Evolutionary conservation across 176 grass and related monocot species (phyloP).

Genomic region (Carex kokanica): DNA sequence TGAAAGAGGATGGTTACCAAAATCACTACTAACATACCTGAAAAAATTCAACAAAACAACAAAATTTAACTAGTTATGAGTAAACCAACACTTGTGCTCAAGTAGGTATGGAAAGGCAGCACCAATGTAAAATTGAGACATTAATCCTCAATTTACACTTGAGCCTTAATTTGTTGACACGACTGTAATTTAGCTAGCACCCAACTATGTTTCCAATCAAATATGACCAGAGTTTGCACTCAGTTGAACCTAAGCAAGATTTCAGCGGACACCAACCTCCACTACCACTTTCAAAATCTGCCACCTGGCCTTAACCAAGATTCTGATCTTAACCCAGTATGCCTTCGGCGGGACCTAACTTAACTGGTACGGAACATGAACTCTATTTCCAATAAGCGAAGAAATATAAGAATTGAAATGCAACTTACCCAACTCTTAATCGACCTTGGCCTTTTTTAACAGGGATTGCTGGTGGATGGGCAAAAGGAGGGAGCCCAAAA

Average conservation of each 20-base stretch:
- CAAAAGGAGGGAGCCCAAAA: slow-evolving; percentile 58
- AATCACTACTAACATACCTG: slow-evolving; percentile 92
- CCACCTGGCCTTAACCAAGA: background rate
- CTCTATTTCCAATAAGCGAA: background rate
- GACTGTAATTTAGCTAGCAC: background rate
- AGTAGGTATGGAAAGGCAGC: background rate
- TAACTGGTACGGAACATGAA: background rate
- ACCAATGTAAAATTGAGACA: background rate
- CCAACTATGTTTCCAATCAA: background rate
- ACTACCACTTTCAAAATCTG: background rate
- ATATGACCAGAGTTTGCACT: background rate
- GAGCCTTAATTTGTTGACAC: slow-evolving; percentile 4
- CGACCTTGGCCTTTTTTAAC: slow-evolving; percentile 56
- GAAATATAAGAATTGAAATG: background rate
- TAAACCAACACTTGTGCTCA: background rate
- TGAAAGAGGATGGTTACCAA: slow-evolving; percentile 92
- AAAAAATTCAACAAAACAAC: slow-evolving; percentile 9
- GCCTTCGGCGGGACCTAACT: background rate
- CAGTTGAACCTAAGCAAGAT: background rate
- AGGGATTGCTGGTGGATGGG: slow-evolving; percentile 52
- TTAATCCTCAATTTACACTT: background rate
- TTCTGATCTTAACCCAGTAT: background rate
- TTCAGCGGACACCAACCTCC: background rate
- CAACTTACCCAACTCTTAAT: slow-evolving; percentile 75
- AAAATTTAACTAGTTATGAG: background rate